phyloP scores from a whole-genome alignment of 768 basidiomycete genomes.

The Cystofilobasidium ferigula region DNA sequence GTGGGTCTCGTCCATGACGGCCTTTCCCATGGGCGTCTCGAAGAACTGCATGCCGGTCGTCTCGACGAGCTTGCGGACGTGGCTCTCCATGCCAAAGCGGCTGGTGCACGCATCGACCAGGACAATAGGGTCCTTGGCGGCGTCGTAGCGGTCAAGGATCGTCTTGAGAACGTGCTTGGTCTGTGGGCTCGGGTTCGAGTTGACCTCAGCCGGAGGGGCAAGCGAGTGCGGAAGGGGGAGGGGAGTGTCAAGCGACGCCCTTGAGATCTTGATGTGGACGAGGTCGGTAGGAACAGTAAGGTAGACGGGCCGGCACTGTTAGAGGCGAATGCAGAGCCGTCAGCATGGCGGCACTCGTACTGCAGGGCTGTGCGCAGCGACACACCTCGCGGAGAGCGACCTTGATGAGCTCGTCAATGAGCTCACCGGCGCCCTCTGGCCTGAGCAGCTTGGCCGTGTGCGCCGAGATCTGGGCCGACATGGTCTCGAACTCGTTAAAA shows the following conservation, averaged over 20 bases:
- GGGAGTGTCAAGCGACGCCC: conserved; percentile 52
- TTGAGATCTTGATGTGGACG: conserved; percentile 55
- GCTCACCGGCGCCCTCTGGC: conserved; percentile 48
- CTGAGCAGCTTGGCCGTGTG: conserved; percentile 54
- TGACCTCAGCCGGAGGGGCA: conserved; percentile 23
- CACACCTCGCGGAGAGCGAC: conserved; percentile 37
- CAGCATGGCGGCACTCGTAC: not conserved
- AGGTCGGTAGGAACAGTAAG: conserved; percentile 72
- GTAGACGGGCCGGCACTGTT: conserved; percentile 59
- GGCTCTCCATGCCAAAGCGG: conserved; percentile 56
- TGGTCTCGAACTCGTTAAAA: conserved; percentile 68
- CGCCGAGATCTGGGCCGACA: conserved; percentile 61
- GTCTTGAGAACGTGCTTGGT: conserved; percentile 14
- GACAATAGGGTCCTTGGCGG: conserved; percentile 47
- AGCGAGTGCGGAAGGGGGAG: conserved; percentile 35
- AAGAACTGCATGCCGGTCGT: conserved; percentile 64
- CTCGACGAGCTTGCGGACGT: conserved; percentile 53
- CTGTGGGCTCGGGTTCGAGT: conserved; percentile 22
- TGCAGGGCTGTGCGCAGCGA: not conserved
- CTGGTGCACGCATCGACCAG: conserved; percentile 46
- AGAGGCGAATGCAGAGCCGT: conserved; percentile 42
- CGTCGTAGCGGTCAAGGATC: conserved; percentile 31
- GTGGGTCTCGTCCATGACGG: conserved; percentile 57
- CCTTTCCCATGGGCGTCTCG: conserved; percentile 50
- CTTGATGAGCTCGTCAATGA: conserved; percentile 68